Evolutionary conservation across 768 basidiomycete species (phyloP).

Genomic region (Auriscalpium vulgare): DNA sequence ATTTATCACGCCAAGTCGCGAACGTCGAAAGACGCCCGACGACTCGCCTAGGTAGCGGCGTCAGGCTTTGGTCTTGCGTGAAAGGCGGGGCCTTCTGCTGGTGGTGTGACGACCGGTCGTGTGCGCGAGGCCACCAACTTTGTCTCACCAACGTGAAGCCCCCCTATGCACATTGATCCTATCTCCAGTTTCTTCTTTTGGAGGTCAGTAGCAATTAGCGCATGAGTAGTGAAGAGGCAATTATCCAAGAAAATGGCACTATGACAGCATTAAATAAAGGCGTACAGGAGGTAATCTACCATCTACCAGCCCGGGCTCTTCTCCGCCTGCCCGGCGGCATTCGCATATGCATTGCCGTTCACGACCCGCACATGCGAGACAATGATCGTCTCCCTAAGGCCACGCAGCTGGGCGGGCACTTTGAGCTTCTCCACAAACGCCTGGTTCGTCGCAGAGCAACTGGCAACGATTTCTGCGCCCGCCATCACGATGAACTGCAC

Average conservation of each 20-base stretch:
- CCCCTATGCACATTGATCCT: no score
- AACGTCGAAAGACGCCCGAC: no score
- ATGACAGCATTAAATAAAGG: neutral
- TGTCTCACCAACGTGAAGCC: no score
- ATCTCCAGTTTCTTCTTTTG: no score
- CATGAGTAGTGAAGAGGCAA: no score
- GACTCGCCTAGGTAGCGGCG: no score
- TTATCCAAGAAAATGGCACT: neutral
- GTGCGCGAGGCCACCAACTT: no score
- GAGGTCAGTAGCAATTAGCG: no score
- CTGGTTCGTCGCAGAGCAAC: slow-evolving; percentile 13
- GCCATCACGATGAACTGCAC: slow-evolving; percentile 13
- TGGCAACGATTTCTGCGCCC: slow-evolving; percentile 8
- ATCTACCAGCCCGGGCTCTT: slow-evolving; percentile 29
- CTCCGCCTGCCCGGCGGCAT: slow-evolving; percentile 28
- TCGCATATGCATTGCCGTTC: slow-evolving; percentile 10
- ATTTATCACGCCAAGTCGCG: no score
- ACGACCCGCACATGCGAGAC: slow-evolving; percentile 15
- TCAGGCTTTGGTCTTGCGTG: no score
- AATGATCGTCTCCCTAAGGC: slow-evolving; percentile 7
- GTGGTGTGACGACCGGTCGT: no score
- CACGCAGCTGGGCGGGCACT: slow-evolving; percentile 5
- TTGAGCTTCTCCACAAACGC: slow-evolving; percentile 7
- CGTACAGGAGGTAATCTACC: slow-evolving; percentile 24
- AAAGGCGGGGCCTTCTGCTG: no score